Evolutionary conservation across 345 rosid genomes (phyloP).

Genomic region (Moricandia arvensis): DNA sequence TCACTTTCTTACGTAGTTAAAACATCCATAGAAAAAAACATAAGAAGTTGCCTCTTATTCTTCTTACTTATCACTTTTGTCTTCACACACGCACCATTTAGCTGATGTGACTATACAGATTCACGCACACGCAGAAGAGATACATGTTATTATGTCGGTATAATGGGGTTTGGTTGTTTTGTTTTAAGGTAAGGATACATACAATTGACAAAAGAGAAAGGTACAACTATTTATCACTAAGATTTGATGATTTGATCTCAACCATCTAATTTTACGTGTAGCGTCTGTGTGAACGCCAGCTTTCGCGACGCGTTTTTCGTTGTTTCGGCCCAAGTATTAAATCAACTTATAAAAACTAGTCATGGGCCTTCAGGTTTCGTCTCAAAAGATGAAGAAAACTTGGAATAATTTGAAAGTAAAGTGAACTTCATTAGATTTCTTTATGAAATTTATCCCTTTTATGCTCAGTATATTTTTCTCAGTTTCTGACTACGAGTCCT

Average conservation of each 20-base stretch:
- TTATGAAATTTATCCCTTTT: too few species aligned
- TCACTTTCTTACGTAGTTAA: conserved; percentile 1
- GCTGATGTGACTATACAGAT: conserved; percentile 10
- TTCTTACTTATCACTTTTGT: not conserved
- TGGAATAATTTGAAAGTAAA: too few species aligned
- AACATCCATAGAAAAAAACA: not conserved
- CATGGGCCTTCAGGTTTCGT: too few species aligned
- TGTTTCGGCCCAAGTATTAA: too few species aligned
- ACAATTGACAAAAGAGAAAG: not conserved
- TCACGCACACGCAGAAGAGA: conserved; percentile 21
- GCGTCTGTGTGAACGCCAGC: conserved; percentile 27
- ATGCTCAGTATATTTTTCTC: too few species aligned
- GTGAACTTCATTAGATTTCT: too few species aligned
- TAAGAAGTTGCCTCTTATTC: conserved; percentile 1
- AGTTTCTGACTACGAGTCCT: too few species aligned
- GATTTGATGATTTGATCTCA: conserved; percentile 4
- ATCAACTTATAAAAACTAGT: too few species aligned
- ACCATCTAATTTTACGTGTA: not conserved
- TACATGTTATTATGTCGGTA: not conserved
- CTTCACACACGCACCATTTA: conserved; percentile 24
- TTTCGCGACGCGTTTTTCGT: conserved; percentile 13
- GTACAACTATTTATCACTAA: not conserved
- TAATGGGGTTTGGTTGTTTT: conserved; percentile 18
- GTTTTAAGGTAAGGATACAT: not conserved
- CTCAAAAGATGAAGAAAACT: too few species aligned